Conservation (phyloP, 2,329 filamentous ascomycete species). For the Talaromyces verruculosus region DNA sequence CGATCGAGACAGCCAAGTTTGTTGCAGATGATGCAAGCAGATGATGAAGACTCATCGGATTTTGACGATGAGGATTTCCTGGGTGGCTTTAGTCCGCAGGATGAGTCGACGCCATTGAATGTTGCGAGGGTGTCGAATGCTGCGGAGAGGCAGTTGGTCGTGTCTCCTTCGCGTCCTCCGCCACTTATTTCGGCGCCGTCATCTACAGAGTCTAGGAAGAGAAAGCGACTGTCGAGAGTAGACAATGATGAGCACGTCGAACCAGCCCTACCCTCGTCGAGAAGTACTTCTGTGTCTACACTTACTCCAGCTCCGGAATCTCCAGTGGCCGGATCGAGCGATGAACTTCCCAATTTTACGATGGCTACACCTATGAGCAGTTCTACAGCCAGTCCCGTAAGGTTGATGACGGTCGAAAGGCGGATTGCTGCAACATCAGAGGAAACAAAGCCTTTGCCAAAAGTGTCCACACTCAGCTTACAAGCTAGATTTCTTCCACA, state of each 20-base stretch:
- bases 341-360: constrained; percentile 31
- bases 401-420: constrained; percentile 1
- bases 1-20: constrained; percentile 48
- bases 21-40: constrained; percentile 46
- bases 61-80: constrained; percentile 47
- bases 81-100: constrained; percentile 44
- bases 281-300: constrained; percentile 26
- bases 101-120: constrained; percentile 48
- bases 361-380: constrained; percentile 41
- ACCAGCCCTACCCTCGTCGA: constrained; percentile 23
- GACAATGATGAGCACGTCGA: constrained; percentile 22
- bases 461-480: constrained; percentile 37
- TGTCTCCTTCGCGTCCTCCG: constrained; percentile 28
- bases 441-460: constrained; percentile 3
- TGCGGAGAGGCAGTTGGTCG: constrained; percentile 20
- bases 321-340: constrained; percentile 1
- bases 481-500: constrained; percentile 40
- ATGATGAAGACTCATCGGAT: constrained; percentile 35
- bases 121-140: constrained; percentile 28
- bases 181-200: constrained; percentile 24
- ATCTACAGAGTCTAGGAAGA: constrained; percentile 37
- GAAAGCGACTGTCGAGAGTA: constrained; percentile 32
- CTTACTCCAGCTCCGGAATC: constrained; percentile 14
- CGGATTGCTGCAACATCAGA: not conserved
- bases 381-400: constrained; percentile 18